Conservation (phyloP, 495 filamentous ascomycete genomes). For the Bryoglossum gracile region DNA sequence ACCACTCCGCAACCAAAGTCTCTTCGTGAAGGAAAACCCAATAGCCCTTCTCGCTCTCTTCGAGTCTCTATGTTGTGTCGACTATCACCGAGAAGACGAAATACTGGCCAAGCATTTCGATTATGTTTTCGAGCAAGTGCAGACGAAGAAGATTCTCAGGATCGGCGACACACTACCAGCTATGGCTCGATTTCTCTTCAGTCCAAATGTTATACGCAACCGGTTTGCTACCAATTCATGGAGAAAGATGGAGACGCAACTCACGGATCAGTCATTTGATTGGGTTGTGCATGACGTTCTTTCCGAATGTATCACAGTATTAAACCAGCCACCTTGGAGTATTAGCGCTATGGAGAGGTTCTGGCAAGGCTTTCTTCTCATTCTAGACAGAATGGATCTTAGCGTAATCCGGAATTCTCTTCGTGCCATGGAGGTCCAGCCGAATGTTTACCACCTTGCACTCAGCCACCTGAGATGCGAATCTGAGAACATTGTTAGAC, state of each 20-base stretch:
- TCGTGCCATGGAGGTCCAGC: slow-evolving; percentile 61
- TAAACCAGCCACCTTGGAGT: slow-evolving; percentile 36
- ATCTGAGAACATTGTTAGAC: slow-evolving; percentile 47
- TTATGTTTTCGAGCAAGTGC: slow-evolving; percentile 67
- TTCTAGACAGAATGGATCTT: slow-evolving; percentile 63
- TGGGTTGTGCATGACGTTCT: slow-evolving; percentile 71
- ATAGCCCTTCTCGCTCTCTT: slow-evolving; percentile 39
- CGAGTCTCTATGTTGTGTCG: slow-evolving; percentile 46
- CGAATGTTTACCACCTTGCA: slow-evolving; percentile 65
- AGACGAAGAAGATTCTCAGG: slow-evolving; percentile 62
- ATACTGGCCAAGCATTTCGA: slow-evolving; percentile 48
- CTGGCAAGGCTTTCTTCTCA: slow-evolving; percentile 66
- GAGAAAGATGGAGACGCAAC: slow-evolving; percentile 47
- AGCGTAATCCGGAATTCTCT: slow-evolving; percentile 70
- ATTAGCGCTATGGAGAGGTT: slow-evolving; percentile 46
- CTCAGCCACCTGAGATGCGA: slow-evolving; percentile 65
- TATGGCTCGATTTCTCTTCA: slow-evolving; percentile 75
- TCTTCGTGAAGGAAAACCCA: slow-evolving; percentile 32
- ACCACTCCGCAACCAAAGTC: slow-evolving; percentile 31
- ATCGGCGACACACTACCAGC: slow-evolving; percentile 66
- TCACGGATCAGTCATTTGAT: slow-evolving; percentile 66
- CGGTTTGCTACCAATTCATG: slow-evolving; percentile 65
- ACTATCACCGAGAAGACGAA: slow-evolving; percentile 29
- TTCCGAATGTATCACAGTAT: slow-evolving; percentile 31
- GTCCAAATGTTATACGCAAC: slow-evolving; percentile 47